Evolutionary conservation across 164 flowering plant species (phyloP).

Genomic region (Magnolia sinica): DNA sequence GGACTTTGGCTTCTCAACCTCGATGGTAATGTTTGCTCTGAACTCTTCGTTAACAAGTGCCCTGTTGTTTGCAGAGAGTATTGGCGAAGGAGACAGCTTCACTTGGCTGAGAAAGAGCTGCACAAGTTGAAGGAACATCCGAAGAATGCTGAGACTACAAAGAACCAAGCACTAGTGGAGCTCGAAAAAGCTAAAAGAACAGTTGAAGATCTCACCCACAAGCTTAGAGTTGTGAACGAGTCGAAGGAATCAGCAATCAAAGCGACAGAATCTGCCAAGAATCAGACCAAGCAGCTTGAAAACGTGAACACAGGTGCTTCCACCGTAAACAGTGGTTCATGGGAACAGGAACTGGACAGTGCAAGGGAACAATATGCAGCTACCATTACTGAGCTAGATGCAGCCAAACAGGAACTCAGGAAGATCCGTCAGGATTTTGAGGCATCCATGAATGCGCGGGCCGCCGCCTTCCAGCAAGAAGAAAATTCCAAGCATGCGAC

Average conservation of each 20-base stretch:
- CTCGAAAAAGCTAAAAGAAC: slow-evolving; percentile 73
- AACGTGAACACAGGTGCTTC: slow-evolving; percentile 31
- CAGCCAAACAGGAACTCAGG: slow-evolving; percentile 64
- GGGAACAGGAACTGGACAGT: slow-evolving; percentile 51
- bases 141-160: slow-evolving; percentile 68
- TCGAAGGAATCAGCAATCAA: slow-evolving; percentile 57
- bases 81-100: slow-evolving; percentile 85
- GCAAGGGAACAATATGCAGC: slow-evolving; percentile 50
- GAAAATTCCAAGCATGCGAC: slow-evolving; percentile 53
- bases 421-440: slow-evolving; percentile 63
- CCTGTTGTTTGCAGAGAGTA: slow-evolving; percentile 50
- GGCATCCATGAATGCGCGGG: slow-evolving; percentile 49
- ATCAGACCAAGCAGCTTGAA: slow-evolving; percentile 50
- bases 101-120: slow-evolving; percentile 71
- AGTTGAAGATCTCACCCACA: slow-evolving; percentile 55
- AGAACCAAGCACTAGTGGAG: slow-evolving; percentile 62
- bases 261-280: slow-evolving; percentile 59
- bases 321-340: slow-evolving; percentile 26
- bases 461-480: slow-evolving; percentile 49
- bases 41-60: not conserved
- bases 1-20: not conserved
- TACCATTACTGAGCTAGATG: slow-evolving; percentile 58
- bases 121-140: slow-evolving; percentile 73
- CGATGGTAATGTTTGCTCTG: not conserved
- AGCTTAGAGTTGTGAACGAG: slow-evolving; percentile 50